These are phyloP conservation scores for Paraconiothyrium brasiliense DNA, from an alignment of 2,329 filamentous ascomycete species.

Conservation along the genomic window DNA sequence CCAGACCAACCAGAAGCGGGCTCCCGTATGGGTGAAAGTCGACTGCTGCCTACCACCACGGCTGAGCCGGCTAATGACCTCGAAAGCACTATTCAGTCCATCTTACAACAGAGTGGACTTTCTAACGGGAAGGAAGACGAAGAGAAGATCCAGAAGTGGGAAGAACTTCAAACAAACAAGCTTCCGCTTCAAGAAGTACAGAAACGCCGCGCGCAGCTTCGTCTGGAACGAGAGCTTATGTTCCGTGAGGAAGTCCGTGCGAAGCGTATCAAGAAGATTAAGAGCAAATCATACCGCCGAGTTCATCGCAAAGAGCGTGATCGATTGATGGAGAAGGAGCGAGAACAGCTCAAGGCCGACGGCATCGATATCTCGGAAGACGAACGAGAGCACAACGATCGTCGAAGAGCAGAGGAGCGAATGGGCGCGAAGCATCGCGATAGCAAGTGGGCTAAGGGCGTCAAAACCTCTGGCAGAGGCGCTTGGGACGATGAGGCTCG, in stretches of 20 bases:
- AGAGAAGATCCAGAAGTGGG: constrained; percentile 72
- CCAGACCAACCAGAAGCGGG: constrained; percentile 75
- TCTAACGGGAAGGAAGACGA: constrained; percentile 68
- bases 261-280: constrained; percentile 98
- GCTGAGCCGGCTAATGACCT: constrained; percentile 79
- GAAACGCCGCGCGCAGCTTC: constrained; percentile 76
- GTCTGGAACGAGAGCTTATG: constrained; percentile 82
- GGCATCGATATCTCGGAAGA: constrained; percentile 70
- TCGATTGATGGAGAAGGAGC: constrained; percentile 65
- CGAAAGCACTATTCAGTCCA: constrained; percentile 84
- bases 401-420: constrained; percentile 80
- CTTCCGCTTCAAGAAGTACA: constrained; percentile 77
- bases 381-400: constrained; percentile 73
- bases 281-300: constrained; percentile 92
- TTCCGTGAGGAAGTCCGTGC: constrained; percentile 89
- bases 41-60: constrained; percentile 66
- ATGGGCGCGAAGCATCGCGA: constrained; percentile 87
- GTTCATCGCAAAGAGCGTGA: constrained; percentile 85
- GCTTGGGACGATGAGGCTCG: constrained; percentile 91
- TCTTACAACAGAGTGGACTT: constrained; percentile 89
- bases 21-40: constrained; percentile 68
- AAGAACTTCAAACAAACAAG: constrained; percentile 75
- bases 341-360: constrained; percentile 65
- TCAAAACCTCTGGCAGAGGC: constrained; percentile 79
- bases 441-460: constrained; percentile 90